phyloP scores from a whole-genome alignment of 306 rosid genomes.

The Vigna unguiculata region DNA sequence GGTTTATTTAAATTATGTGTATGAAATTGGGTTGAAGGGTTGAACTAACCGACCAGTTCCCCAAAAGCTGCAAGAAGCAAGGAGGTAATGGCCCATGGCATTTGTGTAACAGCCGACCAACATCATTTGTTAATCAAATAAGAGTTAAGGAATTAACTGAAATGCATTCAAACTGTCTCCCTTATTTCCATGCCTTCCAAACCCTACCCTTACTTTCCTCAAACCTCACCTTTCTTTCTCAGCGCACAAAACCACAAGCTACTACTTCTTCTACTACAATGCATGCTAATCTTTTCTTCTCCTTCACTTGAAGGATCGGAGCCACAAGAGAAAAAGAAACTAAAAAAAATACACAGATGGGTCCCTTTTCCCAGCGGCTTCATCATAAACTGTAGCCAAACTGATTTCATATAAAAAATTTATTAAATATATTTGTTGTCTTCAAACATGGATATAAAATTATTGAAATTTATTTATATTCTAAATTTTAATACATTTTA shows the following conservation, averaged over 20 bases:
- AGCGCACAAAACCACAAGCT: slow-evolving; percentile 16
- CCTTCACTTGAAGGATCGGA: slow-evolving; percentile 10
- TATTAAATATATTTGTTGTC: too few relatives aligned
- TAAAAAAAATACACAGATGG: background rate
- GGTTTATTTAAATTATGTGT: background rate
- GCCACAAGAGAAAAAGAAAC: background rate
- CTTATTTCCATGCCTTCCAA: slow-evolving; percentile 34
- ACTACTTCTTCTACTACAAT: background rate
- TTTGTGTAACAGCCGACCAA: slow-evolving; percentile 55
- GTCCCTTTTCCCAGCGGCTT: background rate
- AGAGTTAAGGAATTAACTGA: slow-evolving; percentile 61
- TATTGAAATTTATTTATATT: too few relatives aligned
- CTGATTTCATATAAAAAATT: background rate
- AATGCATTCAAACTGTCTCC: slow-evolving; percentile 52
- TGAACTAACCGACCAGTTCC: slow-evolving; percentile 74
- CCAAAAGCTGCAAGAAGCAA: slow-evolving; percentile 63
- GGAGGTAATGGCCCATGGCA: slow-evolving; percentile 39
- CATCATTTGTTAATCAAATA: slow-evolving; percentile 47
- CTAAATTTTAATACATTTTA: too few relatives aligned
- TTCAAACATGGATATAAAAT: too few relatives aligned
- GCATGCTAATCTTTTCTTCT: background rate
- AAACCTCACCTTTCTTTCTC: slow-evolving; percentile 29
- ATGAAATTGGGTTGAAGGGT: slow-evolving; percentile 28
- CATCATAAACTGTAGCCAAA: background rate
- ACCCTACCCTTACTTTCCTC: slow-evolving; percentile 34